These are phyloP conservation scores for Kluyveromyces siamensis DNA, from an alignment of 805 yeast species.

Conservation along the genomic window DNA sequence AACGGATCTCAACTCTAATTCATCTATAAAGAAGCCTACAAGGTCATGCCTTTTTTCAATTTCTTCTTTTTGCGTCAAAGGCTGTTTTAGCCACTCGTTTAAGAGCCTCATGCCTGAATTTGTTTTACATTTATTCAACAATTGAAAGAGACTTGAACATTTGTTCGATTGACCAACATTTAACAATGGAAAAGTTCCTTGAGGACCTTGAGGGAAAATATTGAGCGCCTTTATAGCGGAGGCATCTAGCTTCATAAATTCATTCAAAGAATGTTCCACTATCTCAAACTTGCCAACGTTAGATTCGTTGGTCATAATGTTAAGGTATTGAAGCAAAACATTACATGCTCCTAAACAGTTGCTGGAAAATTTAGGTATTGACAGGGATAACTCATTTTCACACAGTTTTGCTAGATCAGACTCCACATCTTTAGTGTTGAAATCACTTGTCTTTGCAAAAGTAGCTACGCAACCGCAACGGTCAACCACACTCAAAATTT, in stretches of 20 bases:
- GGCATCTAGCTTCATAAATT: conserved; percentile 83
- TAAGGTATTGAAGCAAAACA: conserved; percentile 63
- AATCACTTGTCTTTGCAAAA: conserved; percentile 46
- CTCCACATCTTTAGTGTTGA: conserved; percentile 59
- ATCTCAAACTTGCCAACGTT: conserved; percentile 48
- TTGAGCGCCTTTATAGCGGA: conserved; percentile 85
- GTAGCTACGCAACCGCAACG: conserved; percentile 72
- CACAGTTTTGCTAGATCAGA: conserved; percentile 70
- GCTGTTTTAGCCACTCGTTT: conserved; percentile 95
- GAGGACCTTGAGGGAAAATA: conserved; percentile 52
- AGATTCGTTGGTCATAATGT: conserved; percentile 47
- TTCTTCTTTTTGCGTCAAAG: conserved; percentile 54
- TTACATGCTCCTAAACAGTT: conserved; percentile 24
- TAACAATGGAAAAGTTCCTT: conserved; percentile 10
- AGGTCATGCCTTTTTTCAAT: conserved; percentile 64
- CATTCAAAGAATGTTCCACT: conserved; percentile 59
- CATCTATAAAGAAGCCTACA: conserved; percentile 67
- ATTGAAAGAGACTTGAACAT: conserved; percentile 64
- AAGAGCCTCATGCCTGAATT: conserved; percentile 81
- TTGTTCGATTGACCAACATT: conserved; percentile 27
- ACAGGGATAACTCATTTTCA: conserved; percentile 35
- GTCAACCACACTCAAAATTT: conserved; percentile 62
- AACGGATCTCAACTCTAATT: conserved; percentile 54
- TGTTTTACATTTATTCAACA: conserved; percentile 82
- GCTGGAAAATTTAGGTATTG: conserved; percentile 23